Evolutionary conservation across 140 eudicot species (phyloP).

Genomic region (Oenanthe javanica): DNA sequence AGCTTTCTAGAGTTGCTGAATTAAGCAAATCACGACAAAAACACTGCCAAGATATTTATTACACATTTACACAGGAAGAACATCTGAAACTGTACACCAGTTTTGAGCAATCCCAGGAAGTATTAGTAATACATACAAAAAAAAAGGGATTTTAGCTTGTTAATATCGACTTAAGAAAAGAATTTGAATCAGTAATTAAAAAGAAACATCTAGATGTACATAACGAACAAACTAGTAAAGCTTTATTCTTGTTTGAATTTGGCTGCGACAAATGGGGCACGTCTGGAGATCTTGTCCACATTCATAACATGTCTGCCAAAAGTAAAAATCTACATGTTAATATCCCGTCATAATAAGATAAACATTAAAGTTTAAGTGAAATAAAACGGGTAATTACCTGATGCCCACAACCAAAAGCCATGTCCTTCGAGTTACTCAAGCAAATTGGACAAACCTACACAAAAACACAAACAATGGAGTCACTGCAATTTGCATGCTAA

Average conservation of each 20-base stretch:
- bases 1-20: neutral
- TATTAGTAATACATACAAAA: neutral
- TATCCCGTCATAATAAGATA: neutral
- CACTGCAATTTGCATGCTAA: neutral
- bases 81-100: conserved; percentile 6
- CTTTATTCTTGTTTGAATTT: conserved; percentile 73
- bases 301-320: conserved; percentile 76
- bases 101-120: neutral
- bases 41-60: neutral
- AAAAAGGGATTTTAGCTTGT: neutral
- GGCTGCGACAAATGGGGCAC: conserved; percentile 83
- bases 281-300: conserved; percentile 68
- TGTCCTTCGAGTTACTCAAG: conserved; percentile 69
- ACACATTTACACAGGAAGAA: neutral
- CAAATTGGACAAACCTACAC: conserved; percentile 89
- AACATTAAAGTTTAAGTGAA: neutral
- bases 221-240: conserved; percentile 44
- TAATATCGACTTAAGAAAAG: neutral
- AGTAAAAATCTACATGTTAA: neutral
- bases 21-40: neutral
- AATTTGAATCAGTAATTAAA: neutral
- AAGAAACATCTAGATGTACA: neutral
- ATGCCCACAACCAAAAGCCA: conserved; percentile 99
- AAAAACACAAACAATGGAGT: neutral
- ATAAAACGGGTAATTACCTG: conserved; percentile 45